Evolutionary conservation across 2,329 filamentous ascomycete species (phyloP).

Genomic region (Microcyclospora tardicrescens): DNA sequence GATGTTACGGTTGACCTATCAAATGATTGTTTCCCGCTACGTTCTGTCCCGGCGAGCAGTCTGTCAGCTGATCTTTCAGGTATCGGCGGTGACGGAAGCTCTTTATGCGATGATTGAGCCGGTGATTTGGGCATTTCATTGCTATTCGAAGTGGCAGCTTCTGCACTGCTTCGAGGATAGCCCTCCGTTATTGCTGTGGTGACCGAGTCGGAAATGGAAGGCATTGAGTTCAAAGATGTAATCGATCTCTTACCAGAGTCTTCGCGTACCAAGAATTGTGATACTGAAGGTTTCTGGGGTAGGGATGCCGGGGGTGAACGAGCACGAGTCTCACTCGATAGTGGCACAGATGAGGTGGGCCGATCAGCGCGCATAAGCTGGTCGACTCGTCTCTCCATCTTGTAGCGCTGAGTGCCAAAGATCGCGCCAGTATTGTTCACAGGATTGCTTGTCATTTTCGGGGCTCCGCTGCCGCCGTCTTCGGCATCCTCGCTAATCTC

Average conservation of each 20-base stretch:
- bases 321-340: constrained; percentile 3
- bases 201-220: background rate
- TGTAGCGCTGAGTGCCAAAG: constrained; percentile 13
- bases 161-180: background rate
- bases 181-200: background rate
- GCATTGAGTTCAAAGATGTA: constrained; percentile 7
- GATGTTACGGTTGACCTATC: too few species aligned
- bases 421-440: constrained; percentile 3
- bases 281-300: constrained; percentile 18
- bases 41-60: background rate
- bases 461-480: constrained; percentile 36
- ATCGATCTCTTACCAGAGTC: constrained; percentile 11
- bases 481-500: constrained; percentile 92
- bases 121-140: too few species aligned
- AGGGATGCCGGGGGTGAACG: constrained; percentile 1
- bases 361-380: constrained; percentile 14
- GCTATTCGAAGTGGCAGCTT: background rate
- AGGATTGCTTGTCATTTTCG: background rate
- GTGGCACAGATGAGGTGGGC: constrained; percentile 10
- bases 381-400: constrained; percentile 15
- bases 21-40: too few species aligned
- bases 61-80: too few species aligned
- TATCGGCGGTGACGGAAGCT: background rate
- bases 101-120: background rate
- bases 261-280: constrained; percentile 18